phyloP scores from a whole-genome alignment of 2,329 filamentous ascomycete species.

The Ilyonectria mors-panacis region DNA sequence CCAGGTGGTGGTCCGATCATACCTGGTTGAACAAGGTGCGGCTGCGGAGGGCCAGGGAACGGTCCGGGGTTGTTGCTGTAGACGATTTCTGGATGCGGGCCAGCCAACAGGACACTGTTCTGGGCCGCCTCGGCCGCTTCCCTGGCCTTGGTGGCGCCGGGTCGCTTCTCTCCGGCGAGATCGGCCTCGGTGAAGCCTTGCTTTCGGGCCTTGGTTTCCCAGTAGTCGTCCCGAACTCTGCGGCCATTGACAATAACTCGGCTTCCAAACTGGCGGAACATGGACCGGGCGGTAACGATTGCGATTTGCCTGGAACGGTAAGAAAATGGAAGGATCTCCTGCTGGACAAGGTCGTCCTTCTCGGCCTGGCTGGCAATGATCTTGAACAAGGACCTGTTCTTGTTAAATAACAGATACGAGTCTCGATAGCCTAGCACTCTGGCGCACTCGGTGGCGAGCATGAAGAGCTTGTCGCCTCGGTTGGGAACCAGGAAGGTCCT shows the following conservation, averaged over 20 bases:
- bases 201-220: constrained; percentile 97
- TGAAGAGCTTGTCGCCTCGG: constrained; percentile 94
- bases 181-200: constrained; percentile 99
- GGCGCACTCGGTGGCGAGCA: constrained; percentile 98
- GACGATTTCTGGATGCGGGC: constrained; percentile 87
- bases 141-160: constrained; percentile 89
- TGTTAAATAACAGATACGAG: constrained; percentile 99
- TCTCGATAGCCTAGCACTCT: constrained; percentile 94
- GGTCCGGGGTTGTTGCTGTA: constrained; percentile 82
- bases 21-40: constrained; percentile 79
- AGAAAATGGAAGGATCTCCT: constrained; percentile 96
- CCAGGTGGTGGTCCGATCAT: constrained; percentile 76
- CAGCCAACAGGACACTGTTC: constrained; percentile 72
- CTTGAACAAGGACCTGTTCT: constrained; percentile 96
- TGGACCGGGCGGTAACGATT: constrained; percentile 96
- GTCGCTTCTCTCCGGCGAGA: constrained; percentile 94
- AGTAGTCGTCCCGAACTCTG: constrained; percentile 96
- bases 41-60: constrained; percentile 77
- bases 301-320: constrained; percentile 99
- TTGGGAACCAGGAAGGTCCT: constrained; percentile 94
- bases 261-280: constrained; percentile 99
- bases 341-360: constrained; percentile 95
- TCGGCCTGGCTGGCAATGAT: constrained; percentile 97
- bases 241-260: constrained; percentile 91
- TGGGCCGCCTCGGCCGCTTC: constrained; percentile 81